These are phyloP conservation scores for Phytophthora pisi DNA, from an alignment of 352 stramenopile species.

Conservation along the genomic window DNA sequence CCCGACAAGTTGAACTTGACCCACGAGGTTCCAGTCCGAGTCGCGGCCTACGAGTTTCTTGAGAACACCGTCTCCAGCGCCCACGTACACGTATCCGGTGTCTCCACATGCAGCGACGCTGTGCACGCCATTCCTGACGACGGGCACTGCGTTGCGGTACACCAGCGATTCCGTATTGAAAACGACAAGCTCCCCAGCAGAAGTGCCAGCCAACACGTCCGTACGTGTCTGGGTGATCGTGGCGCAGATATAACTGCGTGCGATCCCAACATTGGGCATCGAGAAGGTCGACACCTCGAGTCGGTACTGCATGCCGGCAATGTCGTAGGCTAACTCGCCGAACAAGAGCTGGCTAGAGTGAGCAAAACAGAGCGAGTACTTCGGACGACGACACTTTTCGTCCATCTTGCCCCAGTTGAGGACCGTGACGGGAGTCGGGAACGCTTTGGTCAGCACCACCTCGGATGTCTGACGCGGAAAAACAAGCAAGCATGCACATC, in stretches of 20 bases:
- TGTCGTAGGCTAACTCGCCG: constrained; percentile 74
- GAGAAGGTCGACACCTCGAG: constrained; percentile 68
- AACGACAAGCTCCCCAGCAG: constrained; percentile 85
- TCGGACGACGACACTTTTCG: constrained; percentile 69
- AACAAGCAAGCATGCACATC: background rate
- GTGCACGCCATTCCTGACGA: constrained; percentile 79
- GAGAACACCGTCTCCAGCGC: constrained; percentile 85
- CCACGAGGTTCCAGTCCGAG: constrained; percentile 83
- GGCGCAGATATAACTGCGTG: constrained; percentile 73
- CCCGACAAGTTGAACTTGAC: constrained; percentile 82
- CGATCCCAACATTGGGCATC: constrained; percentile 77
- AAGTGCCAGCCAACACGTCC: constrained; percentile 67
- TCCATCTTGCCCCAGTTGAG: constrained; percentile 74
- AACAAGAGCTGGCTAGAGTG: constrained; percentile 69
- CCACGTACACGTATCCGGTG: constrained; percentile 77
- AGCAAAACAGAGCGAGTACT: constrained; percentile 72
- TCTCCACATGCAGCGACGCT: constrained; percentile 68
- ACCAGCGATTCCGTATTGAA: constrained; percentile 76
- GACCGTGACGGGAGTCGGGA: constrained; percentile 65
- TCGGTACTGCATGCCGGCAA: constrained; percentile 79
- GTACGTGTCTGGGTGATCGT: constrained; percentile 58
- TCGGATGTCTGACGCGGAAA: constrained; percentile 60
- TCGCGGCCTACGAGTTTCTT: constrained; percentile 84
- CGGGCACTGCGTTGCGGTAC: constrained; percentile 66
- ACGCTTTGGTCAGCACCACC: constrained; percentile 70